Evolutionary conservation across 2,329 filamentous ascomycete genomes (phyloP), one percentile per base, ranked within the genome.

Genomic region (Diatrype stigma): DNA sequence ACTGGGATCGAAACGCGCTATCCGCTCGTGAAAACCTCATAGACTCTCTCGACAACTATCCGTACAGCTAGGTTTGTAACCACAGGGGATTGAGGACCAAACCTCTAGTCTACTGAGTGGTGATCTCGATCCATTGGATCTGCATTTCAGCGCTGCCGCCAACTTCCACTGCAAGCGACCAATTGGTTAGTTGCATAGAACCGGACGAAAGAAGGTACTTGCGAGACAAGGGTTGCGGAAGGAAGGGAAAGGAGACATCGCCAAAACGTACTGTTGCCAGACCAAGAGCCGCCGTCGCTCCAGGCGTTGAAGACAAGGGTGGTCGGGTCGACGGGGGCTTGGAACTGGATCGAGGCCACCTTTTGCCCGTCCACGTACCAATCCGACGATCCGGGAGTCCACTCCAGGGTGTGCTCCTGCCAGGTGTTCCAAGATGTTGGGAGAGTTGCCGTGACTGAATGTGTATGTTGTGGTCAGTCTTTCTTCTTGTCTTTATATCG

Each of bases 381-480:
- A 45, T 67, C 73, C 46, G 67, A 75, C 23, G 70, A 62, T 19
- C 72, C 68, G 2, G 71, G 65, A 3, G 74, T 68, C 77, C 77
- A 80, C 62, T 80, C 78, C 57, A 80, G 71, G 34, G 77, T 71
- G 59, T 80, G 76, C 3, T 70, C 70, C 46, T 76, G 72, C 75
- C 76, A 80, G 23, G 76, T 68, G 52, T 69, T 70, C 75, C 76
- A 79, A 11, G 59, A 60, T 2, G 40, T 23, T 5, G 21, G 10
- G 12, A 44, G 40, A 19, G 40, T 26, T 11, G 26, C 40, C 11
- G n/a, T n/a, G n/a, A n/a, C n/a, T n/a, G n/a, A n/a, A n/a, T n/a
- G n/a, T n/a, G n/a, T n/a, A n/a, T n/a, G n/a, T n/a, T n/a, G n/a
- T n/a, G n/a, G n/a, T n/a, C n/a, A n/a, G n/a, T n/a, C n/a, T n/a